Evolutionary conservation across 345 rosid species (phyloP).

Genomic region (Melaleuca alternifolia): DNA sequence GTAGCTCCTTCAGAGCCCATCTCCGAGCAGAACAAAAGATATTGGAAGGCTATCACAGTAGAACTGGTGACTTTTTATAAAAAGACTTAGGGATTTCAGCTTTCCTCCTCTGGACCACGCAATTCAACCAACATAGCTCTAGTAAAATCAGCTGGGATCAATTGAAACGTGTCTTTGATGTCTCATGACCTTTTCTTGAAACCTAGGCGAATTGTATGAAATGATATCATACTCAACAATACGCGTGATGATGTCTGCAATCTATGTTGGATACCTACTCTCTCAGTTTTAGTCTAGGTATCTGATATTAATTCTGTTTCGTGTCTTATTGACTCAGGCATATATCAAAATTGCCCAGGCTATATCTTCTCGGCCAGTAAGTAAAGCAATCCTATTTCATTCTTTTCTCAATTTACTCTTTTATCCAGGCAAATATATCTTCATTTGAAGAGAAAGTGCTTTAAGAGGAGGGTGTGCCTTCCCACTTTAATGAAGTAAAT

Average conservation of each 20-base stretch:
- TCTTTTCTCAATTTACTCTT: not conserved
- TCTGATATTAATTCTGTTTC: not conserved
- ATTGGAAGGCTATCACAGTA: not conserved
- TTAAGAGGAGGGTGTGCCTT: not conserved
- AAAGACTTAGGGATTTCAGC: not conserved
- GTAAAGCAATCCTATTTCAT: constrained; percentile 7
- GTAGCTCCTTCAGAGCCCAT: not conserved
- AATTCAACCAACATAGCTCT: not conserved
- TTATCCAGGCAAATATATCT: not conserved
- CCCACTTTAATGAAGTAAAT: not conserved
- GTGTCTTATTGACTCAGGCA: constrained; percentile 43
- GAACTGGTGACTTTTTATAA: not conserved
- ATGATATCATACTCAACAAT: not conserved
- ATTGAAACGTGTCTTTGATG: not conserved
- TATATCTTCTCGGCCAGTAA: constrained; percentile 84
- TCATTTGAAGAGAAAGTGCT: not conserved
- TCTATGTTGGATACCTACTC: not conserved
- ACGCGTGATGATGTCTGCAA: not conserved
- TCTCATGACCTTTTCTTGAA: not conserved
- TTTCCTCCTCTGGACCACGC: not conserved
- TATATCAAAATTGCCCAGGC: constrained; percentile 91
- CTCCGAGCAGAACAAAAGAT: not conserved
- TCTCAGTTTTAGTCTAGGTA: not conserved
- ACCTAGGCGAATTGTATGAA: not conserved
- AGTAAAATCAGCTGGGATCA: not conserved